Base-by-base conservation (phyloP, 352 stramenopile species). In the Heterotrichella gracilis region DNA sequence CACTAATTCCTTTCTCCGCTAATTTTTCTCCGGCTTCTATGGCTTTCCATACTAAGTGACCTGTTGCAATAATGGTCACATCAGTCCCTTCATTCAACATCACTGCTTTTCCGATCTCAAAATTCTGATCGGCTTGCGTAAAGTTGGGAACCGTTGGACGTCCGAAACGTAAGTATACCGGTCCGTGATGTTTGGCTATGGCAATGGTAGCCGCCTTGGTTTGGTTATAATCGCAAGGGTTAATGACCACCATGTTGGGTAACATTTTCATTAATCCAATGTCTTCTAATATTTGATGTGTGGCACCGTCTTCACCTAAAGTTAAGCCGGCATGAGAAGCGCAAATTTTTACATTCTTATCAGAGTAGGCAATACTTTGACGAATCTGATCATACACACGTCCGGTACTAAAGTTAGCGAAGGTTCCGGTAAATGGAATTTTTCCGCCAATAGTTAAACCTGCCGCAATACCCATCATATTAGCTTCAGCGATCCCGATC, bases 291-390 rank as follows among this genome's bases (percentile, higher is more conserved):
- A 53, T 53, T n/a, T 53, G 32, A 53, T 53, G 32, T n/a, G 32
- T 53, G n/a, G 32, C 32, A 9, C 32, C 32, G 32, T 53, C 32
- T 53, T 53, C 32, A 53, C 32, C 32, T n/a, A 53, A 53, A 53
- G 32, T 53, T 53, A 53, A 53, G 9, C 32, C 32, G 32, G 32
- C 32, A n/a, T 53, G 32, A 17, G 32, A 53, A 53, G 32, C 32
- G n/a, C 32, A 53, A n/a, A 53, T 53, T n/a, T 53, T 53, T 53
- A 53, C 32, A 53, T 53, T 53, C n/a, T 53, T 53, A 53, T 53
- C n/a, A n/a, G 32, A 53, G 32, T 53, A 53, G n/a, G 32, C 32
- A n/a, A 53, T 53, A n/a, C 32, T 53, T n/a, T 53, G 32, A n/a
- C 32, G 32, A n/a, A 53, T 53, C 32, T 53, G 32, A n/a, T 53